Evolutionary conservation across 495 filamentous ascomycete species (phyloP).

Genomic region (Xylaria castorea): DNA sequence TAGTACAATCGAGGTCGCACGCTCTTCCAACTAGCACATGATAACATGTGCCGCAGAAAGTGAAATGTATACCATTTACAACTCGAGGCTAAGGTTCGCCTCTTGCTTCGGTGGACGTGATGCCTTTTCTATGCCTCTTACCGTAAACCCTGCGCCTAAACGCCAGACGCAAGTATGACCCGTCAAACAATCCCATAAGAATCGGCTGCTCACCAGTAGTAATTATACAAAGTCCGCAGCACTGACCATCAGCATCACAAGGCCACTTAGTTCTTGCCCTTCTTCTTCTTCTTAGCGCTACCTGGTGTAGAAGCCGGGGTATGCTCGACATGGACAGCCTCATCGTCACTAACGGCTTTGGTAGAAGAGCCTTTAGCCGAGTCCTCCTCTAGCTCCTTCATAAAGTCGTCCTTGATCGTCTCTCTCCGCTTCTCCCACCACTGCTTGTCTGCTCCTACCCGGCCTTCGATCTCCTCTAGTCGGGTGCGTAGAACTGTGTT

Average conservation of each 20-base stretch:
- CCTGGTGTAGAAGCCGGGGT: conserved; percentile 58
- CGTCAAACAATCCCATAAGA: background rate
- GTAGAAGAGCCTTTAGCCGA: conserved; percentile 37
- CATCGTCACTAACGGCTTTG: conserved; percentile 71
- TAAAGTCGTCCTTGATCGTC: conserved; percentile 74
- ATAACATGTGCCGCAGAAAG: background rate
- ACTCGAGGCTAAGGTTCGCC: background rate
- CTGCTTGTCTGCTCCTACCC: conserved; percentile 72
- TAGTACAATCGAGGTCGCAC: background rate
- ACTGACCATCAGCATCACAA: conserved; percentile 5
- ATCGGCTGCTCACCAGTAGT: conserved; percentile 17
- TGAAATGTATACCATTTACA: background rate
- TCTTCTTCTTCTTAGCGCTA: conserved; percentile 70
- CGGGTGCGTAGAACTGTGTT: conserved; percentile 77
- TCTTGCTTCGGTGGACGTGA: background rate
- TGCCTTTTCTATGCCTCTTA: conserved; percentile 15
- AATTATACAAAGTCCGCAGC: conserved; percentile 25
- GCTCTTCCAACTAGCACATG: background rate
- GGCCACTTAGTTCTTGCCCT: conserved; percentile 71
- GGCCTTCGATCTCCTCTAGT: conserved; percentile 77
- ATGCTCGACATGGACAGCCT: conserved; percentile 83
- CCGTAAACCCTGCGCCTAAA: conserved; percentile 22
- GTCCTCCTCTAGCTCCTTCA: conserved; percentile 81
- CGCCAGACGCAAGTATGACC: conserved; percentile 26
- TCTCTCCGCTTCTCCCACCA: conserved; percentile 82